These are phyloP conservation scores for Cercospora brassicicola DNA, from an alignment of 2,329 filamentous ascomycete genomes.

Conservation along the genomic window DNA sequence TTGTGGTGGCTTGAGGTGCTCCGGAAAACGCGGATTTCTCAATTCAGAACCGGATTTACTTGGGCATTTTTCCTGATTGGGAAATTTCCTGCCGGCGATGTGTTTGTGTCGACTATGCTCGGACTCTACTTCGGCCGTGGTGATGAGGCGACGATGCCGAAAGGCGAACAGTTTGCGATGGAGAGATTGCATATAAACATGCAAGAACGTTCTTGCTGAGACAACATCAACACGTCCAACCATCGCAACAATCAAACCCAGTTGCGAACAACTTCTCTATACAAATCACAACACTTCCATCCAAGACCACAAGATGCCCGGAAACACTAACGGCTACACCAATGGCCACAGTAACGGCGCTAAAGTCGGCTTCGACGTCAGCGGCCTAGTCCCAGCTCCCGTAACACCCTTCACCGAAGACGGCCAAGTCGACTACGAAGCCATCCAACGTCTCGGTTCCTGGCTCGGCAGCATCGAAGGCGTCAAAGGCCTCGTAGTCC, in stretches of 20 bases:
- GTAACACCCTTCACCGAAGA: slow-evolving; percentile 28
- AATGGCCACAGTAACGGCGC: not conserved
- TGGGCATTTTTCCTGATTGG: not conserved
- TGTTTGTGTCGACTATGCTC: not conserved
- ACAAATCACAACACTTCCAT: not conserved
- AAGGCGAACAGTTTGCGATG: not conserved
- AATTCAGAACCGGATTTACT: not conserved
- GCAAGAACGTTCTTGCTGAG: not conserved
- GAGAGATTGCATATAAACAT: not conserved
- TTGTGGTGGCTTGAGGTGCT: not conserved
- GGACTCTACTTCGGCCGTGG: not conserved
- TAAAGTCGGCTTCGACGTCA: not conserved
- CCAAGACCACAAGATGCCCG: not conserved
- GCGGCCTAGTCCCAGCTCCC: not conserved
- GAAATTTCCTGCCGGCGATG: not conserved
- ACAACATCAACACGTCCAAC: not conserved
- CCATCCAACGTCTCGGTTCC: slow-evolving; percentile 55
- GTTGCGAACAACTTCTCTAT: not conserved
- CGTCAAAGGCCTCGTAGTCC: slow-evolving; percentile 55
- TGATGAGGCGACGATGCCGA: not conserved
- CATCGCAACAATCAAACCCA: not conserved
- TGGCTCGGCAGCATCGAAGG: slow-evolving; percentile 56
- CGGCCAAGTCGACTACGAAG: slow-evolving; percentile 53
- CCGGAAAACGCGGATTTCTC: not conserved
- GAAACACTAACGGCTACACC: not conserved